phyloP scores from a whole-genome alignment of 306 rosid species.

The Medicago ruthenica region DNA sequence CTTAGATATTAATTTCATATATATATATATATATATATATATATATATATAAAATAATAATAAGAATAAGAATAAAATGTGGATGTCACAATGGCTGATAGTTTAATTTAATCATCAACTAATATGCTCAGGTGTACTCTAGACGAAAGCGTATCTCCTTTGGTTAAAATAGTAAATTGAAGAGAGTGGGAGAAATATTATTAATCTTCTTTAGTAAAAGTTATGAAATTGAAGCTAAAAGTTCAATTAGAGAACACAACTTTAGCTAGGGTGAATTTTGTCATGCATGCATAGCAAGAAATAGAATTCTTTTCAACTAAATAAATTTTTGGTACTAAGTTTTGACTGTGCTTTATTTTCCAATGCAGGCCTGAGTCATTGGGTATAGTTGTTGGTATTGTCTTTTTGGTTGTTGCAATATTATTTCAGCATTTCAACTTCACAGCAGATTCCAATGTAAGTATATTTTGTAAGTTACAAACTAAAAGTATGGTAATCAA shows the following conservation, averaged over 20 bases:
- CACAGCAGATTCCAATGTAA: conserved; percentile 85
- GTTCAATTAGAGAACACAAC: conserved; percentile 10
- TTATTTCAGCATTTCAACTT: conserved; percentile 91
- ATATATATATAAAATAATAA: too few relatives aligned
- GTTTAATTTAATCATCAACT: not conserved
- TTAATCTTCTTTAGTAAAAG: not conserved
- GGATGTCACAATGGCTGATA: not conserved
- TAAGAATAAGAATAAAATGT: conserved; percentile 19
- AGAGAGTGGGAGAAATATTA: not conserved
- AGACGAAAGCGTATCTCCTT: not conserved
- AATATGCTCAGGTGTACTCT: not conserved
- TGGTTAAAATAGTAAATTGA: conserved; percentile 6
- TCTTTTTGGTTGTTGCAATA: conserved; percentile 81
- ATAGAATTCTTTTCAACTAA: not conserved
- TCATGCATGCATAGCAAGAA: not conserved
- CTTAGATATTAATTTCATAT: conserved; percentile 1
- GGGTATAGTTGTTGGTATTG: conserved; percentile 90
- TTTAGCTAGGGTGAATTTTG: conserved; percentile 13
- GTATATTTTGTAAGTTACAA: conserved; percentile 29
- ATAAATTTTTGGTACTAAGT: not conserved
- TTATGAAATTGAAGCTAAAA: conserved; percentile 15
- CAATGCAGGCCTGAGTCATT: conserved; percentile 89
- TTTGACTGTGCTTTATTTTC: conserved; percentile 29
- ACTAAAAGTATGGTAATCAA: not conserved
- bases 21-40: too few relatives aligned